These are phyloP conservation scores for Karstenula rhodostoma DNA, from an alignment of 2,329 filamentous ascomycete genomes.

Conservation along the genomic window DNA sequence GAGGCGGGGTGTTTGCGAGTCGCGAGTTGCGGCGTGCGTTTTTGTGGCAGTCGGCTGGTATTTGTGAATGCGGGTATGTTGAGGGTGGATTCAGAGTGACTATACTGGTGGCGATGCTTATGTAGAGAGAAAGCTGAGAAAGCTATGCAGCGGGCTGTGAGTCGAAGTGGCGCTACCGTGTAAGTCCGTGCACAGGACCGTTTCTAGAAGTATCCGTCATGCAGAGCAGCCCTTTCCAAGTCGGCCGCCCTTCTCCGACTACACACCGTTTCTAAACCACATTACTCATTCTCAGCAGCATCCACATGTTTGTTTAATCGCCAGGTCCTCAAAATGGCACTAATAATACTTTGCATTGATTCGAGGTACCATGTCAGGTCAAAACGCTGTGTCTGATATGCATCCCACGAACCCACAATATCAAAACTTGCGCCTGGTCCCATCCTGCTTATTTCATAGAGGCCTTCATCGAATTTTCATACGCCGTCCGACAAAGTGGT, in stretches of 20 bases:
- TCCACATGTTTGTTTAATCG: not conserved
- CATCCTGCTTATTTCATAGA: not conserved
- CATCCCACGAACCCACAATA: not conserved
- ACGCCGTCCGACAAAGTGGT: not conserved
- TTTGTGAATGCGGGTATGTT: not conserved
- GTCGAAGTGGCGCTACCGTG: not conserved
- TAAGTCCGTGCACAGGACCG: not conserved
- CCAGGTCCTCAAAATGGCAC: not conserved
- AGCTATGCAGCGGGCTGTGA: conserved; percentile 3
- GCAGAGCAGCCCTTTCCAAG: conserved; percentile 19
- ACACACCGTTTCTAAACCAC: not conserved
- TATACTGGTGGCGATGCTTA: not conserved
- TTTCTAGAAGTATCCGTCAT: conserved; percentile 15
- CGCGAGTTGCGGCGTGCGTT: conserved; percentile 18
- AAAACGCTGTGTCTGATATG: not conserved
- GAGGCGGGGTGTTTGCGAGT: conserved; percentile 14
- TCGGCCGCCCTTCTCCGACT: conserved; percentile 19
- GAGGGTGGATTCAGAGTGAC: not conserved
- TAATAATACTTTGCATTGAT: conserved; percentile 3
- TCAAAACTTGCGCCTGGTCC: not conserved
- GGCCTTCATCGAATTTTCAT: not conserved
- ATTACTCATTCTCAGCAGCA: not conserved
- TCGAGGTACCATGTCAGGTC: not conserved
- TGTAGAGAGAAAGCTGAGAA: conserved; percentile 2
- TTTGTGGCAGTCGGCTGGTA: not conserved